Base-by-base conservation (phyloP, 805 yeast species). In the Cyberlindnera subsufficiens region DNA sequence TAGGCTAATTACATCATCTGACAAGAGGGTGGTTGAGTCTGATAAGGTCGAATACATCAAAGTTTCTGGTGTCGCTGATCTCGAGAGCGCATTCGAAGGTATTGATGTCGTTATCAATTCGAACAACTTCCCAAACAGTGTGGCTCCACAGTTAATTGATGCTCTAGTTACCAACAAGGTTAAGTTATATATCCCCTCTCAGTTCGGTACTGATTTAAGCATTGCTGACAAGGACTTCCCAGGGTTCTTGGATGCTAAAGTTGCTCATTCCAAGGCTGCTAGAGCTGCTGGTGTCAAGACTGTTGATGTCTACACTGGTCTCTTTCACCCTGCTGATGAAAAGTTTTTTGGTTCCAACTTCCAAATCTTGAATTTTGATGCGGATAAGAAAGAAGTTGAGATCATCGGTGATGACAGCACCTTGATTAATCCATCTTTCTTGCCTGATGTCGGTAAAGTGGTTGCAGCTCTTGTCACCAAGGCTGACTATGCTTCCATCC, bases 111-210 rank as follows among this genome's bases (percentile, higher is more conserved):
- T 80, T 17, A 56, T 80, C 50, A 72, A 75, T 46, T 60, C 78
- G 35, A 50, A 66, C 34, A 59, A 66, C n/a, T 20, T 47, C 22
- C 52, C 55, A 17, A 44, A 58, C 11, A 50, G 50, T 25, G 67
- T 72, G 7, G 54, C 52, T 15, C 68, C 61, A 29, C 61, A 50
- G 1, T 47, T 62, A 14, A 44, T 71, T 30, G 75, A 72, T 38
- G 68, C 72, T 7, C 70, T 71, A 3, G 55, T 57, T 9, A 59
- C 54, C 29, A 67, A 65, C 39, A 70, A 72, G 48, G 76, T 78
- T 39, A 71, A 72, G 54, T 55, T 77, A 30, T 80, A 68, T 61
- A 71, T 78, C 49, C 82, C 84, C 29, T 72, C 82, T 3, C 84
- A 78, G 51, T 80, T 74, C 51, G 88, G 86, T 33, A 52, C 66